Percentiles rank a stretch among this genome's conserved stretches.
Conservation (phyloP, 768 basidiomycete species). For the Trametes coccinea region DNA sequence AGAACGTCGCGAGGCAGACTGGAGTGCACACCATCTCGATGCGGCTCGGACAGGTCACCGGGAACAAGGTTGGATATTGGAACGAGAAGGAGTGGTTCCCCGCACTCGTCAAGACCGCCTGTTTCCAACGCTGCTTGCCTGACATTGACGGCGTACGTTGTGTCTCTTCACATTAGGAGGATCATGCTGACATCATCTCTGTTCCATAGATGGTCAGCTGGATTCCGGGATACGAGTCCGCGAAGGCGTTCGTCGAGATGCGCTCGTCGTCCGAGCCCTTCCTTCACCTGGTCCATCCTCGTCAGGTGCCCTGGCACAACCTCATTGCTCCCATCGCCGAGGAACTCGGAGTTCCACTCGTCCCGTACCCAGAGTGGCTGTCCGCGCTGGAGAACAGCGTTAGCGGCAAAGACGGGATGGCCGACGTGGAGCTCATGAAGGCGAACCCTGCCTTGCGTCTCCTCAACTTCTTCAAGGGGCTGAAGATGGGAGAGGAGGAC, state of each 20-base stretch:
- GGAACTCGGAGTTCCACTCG: slow-evolving; percentile 24
- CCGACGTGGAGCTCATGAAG: slow-evolving; percentile 12
- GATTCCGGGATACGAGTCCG: slow-evolving; percentile 41
- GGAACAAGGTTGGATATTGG: slow-evolving; percentile 41
- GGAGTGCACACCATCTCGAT: slow-evolving; percentile 31
- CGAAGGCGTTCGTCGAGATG: slow-evolving; percentile 35
- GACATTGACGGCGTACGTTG: slow-evolving; percentile 9
- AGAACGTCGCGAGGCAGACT: slow-evolving; percentile 18
- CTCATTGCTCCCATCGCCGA: slow-evolving; percentile 5
- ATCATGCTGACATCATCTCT: not conserved
- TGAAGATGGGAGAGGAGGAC: not conserved
- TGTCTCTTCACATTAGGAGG: not conserved
- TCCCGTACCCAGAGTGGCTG: slow-evolving; percentile 20
- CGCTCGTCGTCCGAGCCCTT: slow-evolving; percentile 22
- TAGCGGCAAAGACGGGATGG: too few relatives aligned
- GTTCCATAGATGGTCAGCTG: not conserved
- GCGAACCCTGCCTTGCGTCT: slow-evolving; percentile 26
- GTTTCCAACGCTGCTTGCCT: slow-evolving; percentile 1
- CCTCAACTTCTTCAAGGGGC: slow-evolving; percentile 24
- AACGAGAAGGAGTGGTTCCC: slow-evolving; percentile 41
- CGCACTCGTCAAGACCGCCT: slow-evolving; percentile 31
- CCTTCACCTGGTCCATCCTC: slow-evolving; percentile 44
- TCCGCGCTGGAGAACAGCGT: not conserved
- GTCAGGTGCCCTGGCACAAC: slow-evolving; percentile 33
- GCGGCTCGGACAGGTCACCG: slow-evolving; percentile 41